Percentiles rank a stretch among this genome's conserved stretches.
Evolutionary conservation across 2,329 filamentous ascomycete genomes (phyloP).

Genomic region (Chaetomium strumarium): DNA sequence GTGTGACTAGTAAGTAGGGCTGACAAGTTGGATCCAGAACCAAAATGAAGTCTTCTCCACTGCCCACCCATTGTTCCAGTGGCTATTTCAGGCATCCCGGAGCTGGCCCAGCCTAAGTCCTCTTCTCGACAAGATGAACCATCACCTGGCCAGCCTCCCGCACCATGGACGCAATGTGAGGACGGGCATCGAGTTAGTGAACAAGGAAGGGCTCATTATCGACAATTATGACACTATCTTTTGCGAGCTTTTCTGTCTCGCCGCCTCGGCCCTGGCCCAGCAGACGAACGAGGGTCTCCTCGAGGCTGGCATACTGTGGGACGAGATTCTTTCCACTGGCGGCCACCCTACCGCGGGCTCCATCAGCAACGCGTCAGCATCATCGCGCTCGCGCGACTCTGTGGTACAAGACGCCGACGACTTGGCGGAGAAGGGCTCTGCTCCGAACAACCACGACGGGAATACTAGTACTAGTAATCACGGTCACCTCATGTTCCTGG

Average conservation of each 20-base stretch:
- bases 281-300: constrained; percentile 58
- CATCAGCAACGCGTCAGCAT: constrained; percentile 4
- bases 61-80: constrained; percentile 74
- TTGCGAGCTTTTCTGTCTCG: constrained; percentile 76
- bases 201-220: constrained; percentile 52
- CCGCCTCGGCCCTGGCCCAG: constrained; percentile 66
- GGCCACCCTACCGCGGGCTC: constrained; percentile 23
- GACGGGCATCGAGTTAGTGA: constrained; percentile 40
- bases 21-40: constrained; percentile 30
- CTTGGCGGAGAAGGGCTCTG: constrained; percentile 38
- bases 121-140: constrained; percentile 65
- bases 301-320: constrained; percentile 64
- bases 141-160: constrained; percentile 55
- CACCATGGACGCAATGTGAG: constrained; percentile 33
- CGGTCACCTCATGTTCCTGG: constrained; percentile 76
- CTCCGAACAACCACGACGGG: constrained; percentile 40
- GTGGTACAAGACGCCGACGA: constrained; percentile 24
- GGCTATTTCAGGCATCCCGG: constrained; percentile 76
- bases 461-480: too few species aligned
- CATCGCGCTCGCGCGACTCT: neutral
- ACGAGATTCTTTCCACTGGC: constrained; percentile 67
- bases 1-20: neutral
- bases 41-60: constrained; percentile 70
- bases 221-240: constrained; percentile 71
- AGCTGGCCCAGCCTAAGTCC: constrained; percentile 67